A percentile compares a stretch with the other conserved stretches of the same genome.
Conservation (phyloP, 2,329 filamentous ascomycete species). For the Paraphoma sp. region DNA sequence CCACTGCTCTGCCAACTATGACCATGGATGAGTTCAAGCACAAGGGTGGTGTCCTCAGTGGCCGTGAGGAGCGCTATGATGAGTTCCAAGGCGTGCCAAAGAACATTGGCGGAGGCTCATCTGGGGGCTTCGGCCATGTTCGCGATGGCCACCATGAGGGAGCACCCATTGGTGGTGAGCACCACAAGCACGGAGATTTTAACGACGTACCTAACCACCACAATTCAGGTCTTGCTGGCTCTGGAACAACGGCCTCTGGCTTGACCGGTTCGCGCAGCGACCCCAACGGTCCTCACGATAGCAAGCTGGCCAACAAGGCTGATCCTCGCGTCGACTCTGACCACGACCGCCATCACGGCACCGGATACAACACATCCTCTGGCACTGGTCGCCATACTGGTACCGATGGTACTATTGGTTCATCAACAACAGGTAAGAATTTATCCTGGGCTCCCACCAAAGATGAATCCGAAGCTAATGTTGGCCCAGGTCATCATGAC, state of each 20-base stretch:
- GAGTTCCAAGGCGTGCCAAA: constrained; percentile 69
- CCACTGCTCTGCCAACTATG: constrained; percentile 69
- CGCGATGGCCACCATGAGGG: constrained; percentile 25
- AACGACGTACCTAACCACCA: constrained; percentile 13
- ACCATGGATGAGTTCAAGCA: constrained; percentile 69
- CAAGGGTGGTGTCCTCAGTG: constrained; percentile 61
- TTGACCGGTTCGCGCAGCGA: neutral
- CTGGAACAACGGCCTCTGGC: constrained; percentile 6
- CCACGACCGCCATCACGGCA: too few relatives aligned
- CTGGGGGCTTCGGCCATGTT: constrained; percentile 19
- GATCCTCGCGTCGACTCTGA: too few relatives aligned
- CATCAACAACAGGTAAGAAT: constrained; percentile 2
- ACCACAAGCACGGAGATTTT: constrained; percentile 26
- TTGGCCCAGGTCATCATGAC: constrained; percentile 25
- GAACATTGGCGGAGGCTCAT: constrained; percentile 48
- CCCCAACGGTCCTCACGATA: neutral
- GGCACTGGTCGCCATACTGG: neutral
- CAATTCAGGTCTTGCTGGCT: constrained; percentile 4
- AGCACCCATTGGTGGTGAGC: constrained; percentile 10
- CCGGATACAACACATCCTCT: neutral
- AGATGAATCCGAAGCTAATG: constrained; percentile 12
- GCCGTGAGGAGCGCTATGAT: constrained; percentile 63
- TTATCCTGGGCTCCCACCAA: constrained; percentile 15
- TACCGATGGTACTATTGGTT: constrained; percentile 4
- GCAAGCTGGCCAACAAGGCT: neutral